Percentiles rank a stretch among this genome's conserved stretches.
phyloP scores from a whole-genome alignment of 495 filamentous ascomycete genomes.

The Penicillium riverlandense region DNA sequence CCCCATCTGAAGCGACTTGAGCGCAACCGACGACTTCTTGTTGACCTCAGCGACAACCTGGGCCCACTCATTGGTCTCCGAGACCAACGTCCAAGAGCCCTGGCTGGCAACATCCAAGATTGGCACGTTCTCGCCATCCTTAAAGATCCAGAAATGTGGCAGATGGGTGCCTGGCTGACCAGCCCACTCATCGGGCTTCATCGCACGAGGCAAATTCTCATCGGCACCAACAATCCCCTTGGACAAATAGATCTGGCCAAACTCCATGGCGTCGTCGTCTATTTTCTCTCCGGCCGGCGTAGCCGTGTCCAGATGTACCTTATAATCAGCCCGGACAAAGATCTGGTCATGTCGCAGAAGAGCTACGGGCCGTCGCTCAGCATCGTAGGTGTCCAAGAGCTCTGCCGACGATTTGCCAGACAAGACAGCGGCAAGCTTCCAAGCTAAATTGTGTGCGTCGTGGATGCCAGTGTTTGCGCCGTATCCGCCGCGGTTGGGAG shows the following conservation, averaged over 20 bases:
- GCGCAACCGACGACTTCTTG: not conserved
- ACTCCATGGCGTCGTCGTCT: conserved; percentile 21
- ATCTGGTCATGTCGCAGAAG: conserved; percentile 21
- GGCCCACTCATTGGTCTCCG: conserved; percentile 4
- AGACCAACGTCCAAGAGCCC: conserved; percentile 11
- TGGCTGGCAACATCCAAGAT: conserved; percentile 11
- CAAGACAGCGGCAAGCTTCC: conserved; percentile 41
- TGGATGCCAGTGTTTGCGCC: conserved; percentile 44
- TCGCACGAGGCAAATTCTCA: conserved; percentile 7
- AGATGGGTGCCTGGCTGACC: conserved; percentile 22
- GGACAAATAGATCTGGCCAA: conserved; percentile 15
- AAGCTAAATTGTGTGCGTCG: conserved; percentile 40
- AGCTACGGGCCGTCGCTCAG: conserved; percentile 44
- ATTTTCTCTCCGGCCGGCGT: conserved; percentile 8
- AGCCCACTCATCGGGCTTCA: conserved; percentile 20
- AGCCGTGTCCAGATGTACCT: conserved; percentile 7
- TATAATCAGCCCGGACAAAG: conserved; percentile 21
- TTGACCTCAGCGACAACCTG: conserved; percentile 2
- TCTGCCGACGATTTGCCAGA: conserved; percentile 25
- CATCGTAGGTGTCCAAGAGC: conserved; percentile 42
- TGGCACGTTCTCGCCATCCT: conserved; percentile 8
- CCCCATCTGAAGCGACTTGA: conserved; percentile 8
- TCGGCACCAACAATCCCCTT: conserved; percentile 8
- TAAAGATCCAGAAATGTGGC: conserved; percentile 16
- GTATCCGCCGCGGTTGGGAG: conserved; percentile 38